These are phyloP conservation scores for Cairneyella variabilis DNA, from an alignment of 495 filamentous ascomycete genomes.

Conservation along the genomic window DNA sequence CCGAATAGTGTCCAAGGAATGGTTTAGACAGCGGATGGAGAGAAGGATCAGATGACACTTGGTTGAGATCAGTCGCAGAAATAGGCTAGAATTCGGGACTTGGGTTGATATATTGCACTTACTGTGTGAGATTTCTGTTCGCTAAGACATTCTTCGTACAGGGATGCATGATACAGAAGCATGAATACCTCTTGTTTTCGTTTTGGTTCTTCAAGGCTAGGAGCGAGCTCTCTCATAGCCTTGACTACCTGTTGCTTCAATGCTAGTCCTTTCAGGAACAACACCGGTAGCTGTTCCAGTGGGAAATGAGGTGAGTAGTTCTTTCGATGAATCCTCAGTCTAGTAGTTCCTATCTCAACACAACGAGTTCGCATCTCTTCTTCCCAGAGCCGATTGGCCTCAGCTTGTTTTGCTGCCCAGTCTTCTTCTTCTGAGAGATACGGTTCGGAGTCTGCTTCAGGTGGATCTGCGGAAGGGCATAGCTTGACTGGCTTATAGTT, in stretches of 20 bases:
- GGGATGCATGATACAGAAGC: conserved; percentile 3
- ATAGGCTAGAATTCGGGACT: background rate
- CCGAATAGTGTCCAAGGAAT: background rate
- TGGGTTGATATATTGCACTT: background rate
- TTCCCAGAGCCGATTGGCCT: conserved; percentile 4
- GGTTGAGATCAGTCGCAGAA: background rate
- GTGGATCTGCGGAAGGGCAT: conserved; percentile 1
- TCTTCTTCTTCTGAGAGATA: background rate
- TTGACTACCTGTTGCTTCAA: conserved; percentile 5
- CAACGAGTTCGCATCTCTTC: conserved; percentile 3
- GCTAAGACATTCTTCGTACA: conserved; percentile 1
- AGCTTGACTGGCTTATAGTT: conserved; percentile 5
- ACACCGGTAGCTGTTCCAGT: background rate
- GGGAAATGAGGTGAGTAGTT: conserved; percentile 2
- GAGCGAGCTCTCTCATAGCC: conserved; percentile 1
- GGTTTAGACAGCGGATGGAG: conserved; percentile 6
- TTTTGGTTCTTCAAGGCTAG: background rate
- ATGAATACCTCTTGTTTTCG: conserved; percentile 4
- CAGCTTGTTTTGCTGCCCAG: conserved; percentile 6
- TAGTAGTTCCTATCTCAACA: conserved; percentile 1
- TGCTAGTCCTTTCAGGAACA: background rate
- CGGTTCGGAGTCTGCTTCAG: background rate
- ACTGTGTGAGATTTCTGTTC: background rate
- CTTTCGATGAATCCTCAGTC: background rate
- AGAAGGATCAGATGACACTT: conserved; percentile 5